These are phyloP conservation scores for Cystobasidium onofrii DNA, from an alignment of 768 basidiomycete species.

Conservation along the genomic window DNA sequence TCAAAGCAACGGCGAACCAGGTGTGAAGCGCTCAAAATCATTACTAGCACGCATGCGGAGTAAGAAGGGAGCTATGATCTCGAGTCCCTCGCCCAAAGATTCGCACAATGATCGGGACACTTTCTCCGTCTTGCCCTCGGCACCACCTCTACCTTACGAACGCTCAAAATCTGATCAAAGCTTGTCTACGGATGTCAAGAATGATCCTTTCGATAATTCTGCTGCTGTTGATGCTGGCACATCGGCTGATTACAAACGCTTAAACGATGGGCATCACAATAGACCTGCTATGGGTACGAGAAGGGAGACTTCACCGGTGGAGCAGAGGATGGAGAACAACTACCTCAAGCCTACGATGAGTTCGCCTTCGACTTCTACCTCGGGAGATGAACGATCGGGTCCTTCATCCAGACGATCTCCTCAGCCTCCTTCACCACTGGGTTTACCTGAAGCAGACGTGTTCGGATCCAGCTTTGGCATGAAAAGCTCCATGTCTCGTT, in stretches of 20 bases:
- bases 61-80: constrained; percentile 8
- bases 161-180: background rate
- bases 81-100: background rate
- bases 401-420: background rate
- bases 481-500: background rate
- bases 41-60: constrained; percentile 15
- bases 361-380: background rate
- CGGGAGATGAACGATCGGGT: background rate
- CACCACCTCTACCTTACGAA: background rate
- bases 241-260: background rate
- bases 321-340: background rate
- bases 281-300: background rate
- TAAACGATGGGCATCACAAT: background rate
- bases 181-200: background rate
- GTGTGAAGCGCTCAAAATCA: constrained; percentile 25
- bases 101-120: background rate
- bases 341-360: background rate
- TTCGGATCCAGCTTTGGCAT: background rate
- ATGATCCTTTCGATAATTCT: background rate
- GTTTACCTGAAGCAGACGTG: background rate
- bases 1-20: background rate
- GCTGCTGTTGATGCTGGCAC: background rate
- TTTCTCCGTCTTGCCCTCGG: background rate
- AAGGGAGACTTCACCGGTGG: background rate
- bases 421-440: background rate